Base-by-base conservation (phyloP, 2,329 filamentous ascomycete species). In the Alternaria sp. region DNA sequence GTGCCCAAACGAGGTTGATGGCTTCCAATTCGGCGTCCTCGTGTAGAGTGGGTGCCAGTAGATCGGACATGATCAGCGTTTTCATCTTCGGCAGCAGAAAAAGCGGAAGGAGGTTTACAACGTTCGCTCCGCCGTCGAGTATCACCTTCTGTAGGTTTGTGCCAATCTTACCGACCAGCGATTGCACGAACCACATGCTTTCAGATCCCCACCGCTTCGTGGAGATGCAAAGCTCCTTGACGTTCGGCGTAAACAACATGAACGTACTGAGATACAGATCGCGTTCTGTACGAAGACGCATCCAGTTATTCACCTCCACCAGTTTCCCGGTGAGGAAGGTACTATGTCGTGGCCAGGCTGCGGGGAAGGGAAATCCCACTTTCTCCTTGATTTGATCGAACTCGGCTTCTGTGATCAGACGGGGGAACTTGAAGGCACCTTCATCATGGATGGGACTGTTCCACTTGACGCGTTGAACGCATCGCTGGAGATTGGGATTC, bases 401-500 rank as follows among this genome's bases (percentile, higher is more conserved):
- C 30, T 62, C 59, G 10, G 13, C 32, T 28, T 10, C 15, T 3
- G 59, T 54, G 25, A 54, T 30, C 21, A 19, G 11, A 15, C 12
- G 12, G 8, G 40, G 40, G n/a, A 62, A 59, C 30, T 30, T 6
- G 17, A 62, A 59, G 28, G 17, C 49, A 25, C 36, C 36, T 62
- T 17, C 23, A 13, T 28, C 3, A 23, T 54, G 15, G 10, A 9
- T 17, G 8, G 21, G 50, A 19, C 57, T 17, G n/a, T 54, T 47
- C 63, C 60, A 65, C 19, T 43, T 36, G n/a, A 65, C 7, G 3
- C 3, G 28, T 17, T 54, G 28, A 10, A 63, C 52, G 32, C 40
- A 59, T 28, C 30, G 40, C n/a, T 40, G 47, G 8, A 54, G 56
- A 12, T 19, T 19, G 2, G 51, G 28, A 8, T 25, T 54, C 1